phyloP scores from a whole-genome alignment of 2,329 filamentous ascomycete genomes.

The Beauveria pseudobassiana region DNA sequence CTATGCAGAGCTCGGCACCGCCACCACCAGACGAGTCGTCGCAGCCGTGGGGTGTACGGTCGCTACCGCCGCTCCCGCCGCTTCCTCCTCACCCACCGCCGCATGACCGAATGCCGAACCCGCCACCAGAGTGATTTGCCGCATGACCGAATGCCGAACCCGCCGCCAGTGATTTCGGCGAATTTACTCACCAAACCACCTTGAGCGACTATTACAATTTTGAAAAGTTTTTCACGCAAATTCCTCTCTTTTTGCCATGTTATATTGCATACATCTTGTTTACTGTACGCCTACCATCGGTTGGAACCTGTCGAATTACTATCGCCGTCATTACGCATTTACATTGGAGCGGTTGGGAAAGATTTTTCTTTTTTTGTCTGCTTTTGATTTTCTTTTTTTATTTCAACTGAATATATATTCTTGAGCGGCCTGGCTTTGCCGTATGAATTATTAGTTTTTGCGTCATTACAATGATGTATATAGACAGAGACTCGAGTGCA shows the following conservation, averaged over 20 bases:
- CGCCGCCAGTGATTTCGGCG: not conserved
- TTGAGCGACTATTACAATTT: not conserved
- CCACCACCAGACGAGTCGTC: not conserved
- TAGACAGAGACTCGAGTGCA: not conserved
- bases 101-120: not conserved
- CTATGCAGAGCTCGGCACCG: not conserved
- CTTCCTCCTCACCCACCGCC: not conserved
- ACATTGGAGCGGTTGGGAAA: not conserved
- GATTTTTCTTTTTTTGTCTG: not conserved
- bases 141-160: not conserved
- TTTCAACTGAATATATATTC: not conserved
- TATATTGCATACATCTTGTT: not conserved
- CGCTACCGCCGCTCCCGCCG: not conserved
- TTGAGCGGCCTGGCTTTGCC: conserved; percentile 1
- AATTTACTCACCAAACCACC: no score
- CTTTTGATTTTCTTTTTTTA: not conserved
- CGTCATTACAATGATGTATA: conserved; percentile 1
- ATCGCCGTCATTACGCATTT: not conserved
- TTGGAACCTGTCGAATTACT: not conserved
- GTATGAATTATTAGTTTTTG: not conserved
- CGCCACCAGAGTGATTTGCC: not conserved
- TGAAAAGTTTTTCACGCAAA: not conserved
- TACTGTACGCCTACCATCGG: not conserved
- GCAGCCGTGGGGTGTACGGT: not conserved
- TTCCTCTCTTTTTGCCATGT: not conserved